A percentile compares a stretch with the other conserved stretches of the same genome.
Evolutionary conservation across 768 basidiomycete species (phyloP).

Genomic region (Saitozyma sp.): DNA sequence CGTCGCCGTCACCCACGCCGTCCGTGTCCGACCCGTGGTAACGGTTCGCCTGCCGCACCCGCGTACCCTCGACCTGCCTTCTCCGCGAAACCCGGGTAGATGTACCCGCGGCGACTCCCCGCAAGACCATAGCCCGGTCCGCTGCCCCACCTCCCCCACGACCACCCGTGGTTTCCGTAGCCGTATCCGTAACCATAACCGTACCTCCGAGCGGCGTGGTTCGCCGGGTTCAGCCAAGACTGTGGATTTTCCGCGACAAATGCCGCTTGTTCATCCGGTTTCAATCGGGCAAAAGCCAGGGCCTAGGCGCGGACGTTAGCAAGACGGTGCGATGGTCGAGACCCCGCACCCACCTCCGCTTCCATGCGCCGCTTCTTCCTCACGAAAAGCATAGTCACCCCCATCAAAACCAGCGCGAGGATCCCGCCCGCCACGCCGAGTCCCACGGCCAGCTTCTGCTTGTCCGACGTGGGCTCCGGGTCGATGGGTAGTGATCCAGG

Average conservation of each 20-base stretch:
- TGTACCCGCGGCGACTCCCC: too few species aligned
- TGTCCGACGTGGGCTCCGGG: constrained; percentile 12
- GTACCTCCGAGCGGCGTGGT: not conserved
- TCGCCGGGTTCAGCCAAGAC: constrained; percentile 27
- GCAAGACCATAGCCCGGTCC: too few species aligned
- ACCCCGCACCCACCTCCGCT: constrained; percentile 35
- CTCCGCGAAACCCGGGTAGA: too few species aligned
- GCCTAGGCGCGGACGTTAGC: constrained; percentile 19
- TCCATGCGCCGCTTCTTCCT: constrained; percentile 29
- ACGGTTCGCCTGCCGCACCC: too few species aligned
- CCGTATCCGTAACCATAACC: too few species aligned
- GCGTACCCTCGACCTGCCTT: too few species aligned
- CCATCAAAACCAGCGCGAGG: constrained; percentile 29
- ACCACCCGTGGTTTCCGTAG: too few species aligned
- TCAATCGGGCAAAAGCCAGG: constrained; percentile 41
- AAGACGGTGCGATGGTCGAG: not conserved
- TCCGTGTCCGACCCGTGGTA: too few species aligned
- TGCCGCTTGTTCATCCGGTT: constrained; percentile 32
- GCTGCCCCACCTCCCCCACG: too few species aligned
- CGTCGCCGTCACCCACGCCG: too few species aligned
- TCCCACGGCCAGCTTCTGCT: constrained; percentile 37
- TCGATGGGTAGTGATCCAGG: constrained; percentile 43
- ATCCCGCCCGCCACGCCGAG: constrained; percentile 40
- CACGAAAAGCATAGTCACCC: constrained; percentile 33
- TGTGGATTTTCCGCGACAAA: constrained; percentile 43